Evolutionary conservation across 2,329 filamentous ascomycete genomes (phyloP).

Genomic region (Knufia fluminis): DNA sequence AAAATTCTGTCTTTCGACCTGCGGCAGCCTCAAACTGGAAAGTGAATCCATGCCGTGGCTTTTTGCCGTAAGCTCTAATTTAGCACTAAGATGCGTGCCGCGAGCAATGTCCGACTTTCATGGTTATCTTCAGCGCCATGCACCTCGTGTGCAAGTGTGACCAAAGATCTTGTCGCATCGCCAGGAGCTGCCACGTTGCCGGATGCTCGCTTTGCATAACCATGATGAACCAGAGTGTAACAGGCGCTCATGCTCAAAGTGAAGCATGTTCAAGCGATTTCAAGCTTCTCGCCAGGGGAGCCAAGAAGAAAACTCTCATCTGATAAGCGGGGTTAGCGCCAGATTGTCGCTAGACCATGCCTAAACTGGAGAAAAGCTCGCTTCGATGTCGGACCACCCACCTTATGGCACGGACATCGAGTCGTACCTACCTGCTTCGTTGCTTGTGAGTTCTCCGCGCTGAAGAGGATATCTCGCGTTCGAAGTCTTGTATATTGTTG

Average conservation of each 20-base stretch:
- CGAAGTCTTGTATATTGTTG: not conserved
- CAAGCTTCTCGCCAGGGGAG: not conserved
- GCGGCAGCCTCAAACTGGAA: not conserved
- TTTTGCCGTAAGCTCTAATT: not conserved
- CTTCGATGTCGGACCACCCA: not conserved
- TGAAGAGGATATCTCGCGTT: not conserved
- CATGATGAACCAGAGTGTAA: not conserved
- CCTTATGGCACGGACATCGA: not conserved
- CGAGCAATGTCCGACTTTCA: not conserved
- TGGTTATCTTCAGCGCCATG: too few relatives aligned
- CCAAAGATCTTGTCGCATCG: too few relatives aligned
- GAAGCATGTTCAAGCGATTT: not conserved
- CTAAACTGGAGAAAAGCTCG: not conserved
- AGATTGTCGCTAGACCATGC: not conserved
- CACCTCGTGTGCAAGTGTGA: too few relatives aligned
- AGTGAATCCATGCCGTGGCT: not conserved
- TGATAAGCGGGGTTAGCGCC: not conserved
- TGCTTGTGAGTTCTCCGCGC: not conserved
- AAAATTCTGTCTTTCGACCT: not conserved
- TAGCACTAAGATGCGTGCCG: not conserved
- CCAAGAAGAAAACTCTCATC: constrained; percentile 7
- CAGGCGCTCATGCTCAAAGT: not conserved
- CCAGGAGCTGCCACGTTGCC: too few relatives aligned
- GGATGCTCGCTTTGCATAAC: not conserved
- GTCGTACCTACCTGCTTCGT: not conserved